A percentile compares a stretch with the other conserved stretches of the same genome.
phyloP scores from a whole-genome alignment of 2,329 filamentous ascomycete species.

The Fusarium scirpi region DNA sequence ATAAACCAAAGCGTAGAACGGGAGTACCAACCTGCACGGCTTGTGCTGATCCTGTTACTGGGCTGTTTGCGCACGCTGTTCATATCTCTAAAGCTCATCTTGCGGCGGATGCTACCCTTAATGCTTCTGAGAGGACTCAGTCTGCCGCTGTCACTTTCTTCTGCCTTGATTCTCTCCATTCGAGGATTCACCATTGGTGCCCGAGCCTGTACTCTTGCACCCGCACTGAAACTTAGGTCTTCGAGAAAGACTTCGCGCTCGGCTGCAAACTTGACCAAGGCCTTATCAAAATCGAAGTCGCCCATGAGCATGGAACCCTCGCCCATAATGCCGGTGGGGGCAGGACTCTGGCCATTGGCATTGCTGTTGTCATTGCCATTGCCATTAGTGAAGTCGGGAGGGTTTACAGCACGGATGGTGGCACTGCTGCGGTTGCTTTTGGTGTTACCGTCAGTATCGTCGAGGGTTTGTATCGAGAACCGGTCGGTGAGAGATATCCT shows the following conservation, averaged over 20 bases:
- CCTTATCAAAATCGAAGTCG: conserved; percentile 94
- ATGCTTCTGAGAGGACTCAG: conserved; percentile 70
- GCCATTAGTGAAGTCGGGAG: conserved; percentile 44
- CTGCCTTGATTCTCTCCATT: conserved; percentile 83
- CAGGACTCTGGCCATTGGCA: conserved; percentile 35
- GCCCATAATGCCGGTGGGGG: conserved; percentile 44
- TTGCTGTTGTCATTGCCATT: conserved; percentile 39
- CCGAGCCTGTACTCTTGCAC: conserved; percentile 77
- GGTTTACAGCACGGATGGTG: conserved; percentile 66
- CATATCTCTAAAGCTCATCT: conserved; percentile 94
- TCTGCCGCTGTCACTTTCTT: conserved; percentile 71
- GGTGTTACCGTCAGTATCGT: conserved; percentile 69
- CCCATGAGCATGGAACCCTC: conserved; percentile 56
- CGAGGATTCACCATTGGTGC: conserved; percentile 82
- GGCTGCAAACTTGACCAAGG: conserved; percentile 92
- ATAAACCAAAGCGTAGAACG: not conserved
- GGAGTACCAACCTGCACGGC: conserved; percentile 48
- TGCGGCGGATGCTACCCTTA: conserved; percentile 88
- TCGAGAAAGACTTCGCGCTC: conserved; percentile 94
- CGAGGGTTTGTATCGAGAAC: conserved; percentile 66
- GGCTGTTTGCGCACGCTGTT: conserved; percentile 92
- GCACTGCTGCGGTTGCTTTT: conserved; percentile 74
- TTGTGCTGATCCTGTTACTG: conserved; percentile 71
- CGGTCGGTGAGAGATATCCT: conserved; percentile 64
- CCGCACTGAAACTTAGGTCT: conserved; percentile 89